A percentile compares a stretch with the other conserved stretches of the same genome.
Evolutionary conservation across 805 yeast species (phyloP).

Genomic region (Kregervanrija delftensis): DNA sequence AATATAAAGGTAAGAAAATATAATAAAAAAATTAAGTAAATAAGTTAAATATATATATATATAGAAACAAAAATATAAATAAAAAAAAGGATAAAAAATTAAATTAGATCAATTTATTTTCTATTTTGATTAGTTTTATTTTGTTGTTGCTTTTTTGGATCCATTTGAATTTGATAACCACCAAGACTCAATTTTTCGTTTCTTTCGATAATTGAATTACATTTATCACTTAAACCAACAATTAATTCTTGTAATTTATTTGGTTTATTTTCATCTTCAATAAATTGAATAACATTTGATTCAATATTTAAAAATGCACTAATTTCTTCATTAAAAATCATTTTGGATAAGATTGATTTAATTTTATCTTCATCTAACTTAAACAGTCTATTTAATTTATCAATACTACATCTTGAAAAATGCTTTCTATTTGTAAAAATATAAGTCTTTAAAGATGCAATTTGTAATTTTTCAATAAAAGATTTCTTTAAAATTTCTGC

Average conservation of each 20-base stretch:
- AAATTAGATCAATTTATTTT: neutral
- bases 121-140: neutral
- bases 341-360: slow-evolving; percentile 57
- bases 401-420: slow-evolving; percentile 67
- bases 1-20: neutral
- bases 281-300: slow-evolving; percentile 56
- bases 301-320: slow-evolving; percentile 67
- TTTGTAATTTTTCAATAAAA: slow-evolving; percentile 73
- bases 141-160: slow-evolving; percentile 18
- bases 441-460: slow-evolving; percentile 90
- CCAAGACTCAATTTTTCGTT: slow-evolving; percentile 79
- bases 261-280: slow-evolving; percentile 65
- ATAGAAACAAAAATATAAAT: neutral
- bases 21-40: neutral
- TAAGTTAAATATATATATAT: neutral
- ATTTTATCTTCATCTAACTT: slow-evolving; percentile 53
- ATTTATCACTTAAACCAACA: slow-evolving; percentile 74
- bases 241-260: slow-evolving; percentile 86
- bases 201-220: slow-evolving; percentile 69
- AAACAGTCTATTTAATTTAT: slow-evolving; percentile 59
- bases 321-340: slow-evolving; percentile 75
- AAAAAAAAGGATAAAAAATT: neutral
- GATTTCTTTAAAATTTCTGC: slow-evolving; percentile 59
- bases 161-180: slow-evolving; percentile 44
- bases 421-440: slow-evolving; percentile 75